phyloP scores from a whole-genome alignment of 2,329 filamentous ascomycete species.

The Lachnum nothofagi region DNA sequence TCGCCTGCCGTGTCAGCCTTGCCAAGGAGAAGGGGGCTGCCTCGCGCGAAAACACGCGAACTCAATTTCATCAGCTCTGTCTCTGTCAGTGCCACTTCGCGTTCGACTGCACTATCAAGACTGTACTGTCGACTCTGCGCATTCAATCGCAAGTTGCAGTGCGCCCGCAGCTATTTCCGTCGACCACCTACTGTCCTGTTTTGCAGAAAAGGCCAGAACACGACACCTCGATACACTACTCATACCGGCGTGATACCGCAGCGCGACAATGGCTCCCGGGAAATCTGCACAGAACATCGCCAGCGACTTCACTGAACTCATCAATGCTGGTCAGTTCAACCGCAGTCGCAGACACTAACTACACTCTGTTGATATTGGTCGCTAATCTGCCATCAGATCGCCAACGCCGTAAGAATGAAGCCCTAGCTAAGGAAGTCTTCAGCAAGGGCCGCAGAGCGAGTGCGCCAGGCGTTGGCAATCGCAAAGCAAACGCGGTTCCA shows the following conservation, averaged over 20 bases:
- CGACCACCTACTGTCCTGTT: background rate
- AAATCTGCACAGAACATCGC: slow-evolving; percentile 17
- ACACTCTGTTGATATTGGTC: background rate
- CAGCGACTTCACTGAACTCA: slow-evolving; percentile 31
- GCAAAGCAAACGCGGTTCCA: slow-evolving; percentile 42
- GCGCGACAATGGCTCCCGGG: slow-evolving; percentile 28
- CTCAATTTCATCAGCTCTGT: background rate
- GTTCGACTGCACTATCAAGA: background rate
- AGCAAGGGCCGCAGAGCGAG: slow-evolving; percentile 54
- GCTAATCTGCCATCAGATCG: slow-evolving; percentile 37
- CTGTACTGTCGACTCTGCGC: background rate
- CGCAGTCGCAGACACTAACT: background rate
- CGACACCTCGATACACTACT: slow-evolving; percentile 11
- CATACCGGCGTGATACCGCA: slow-evolving; percentile 12
- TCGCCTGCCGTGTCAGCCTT: background rate
- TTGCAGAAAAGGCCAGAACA: background rate
- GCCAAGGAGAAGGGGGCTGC: background rate
- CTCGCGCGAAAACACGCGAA: background rate
- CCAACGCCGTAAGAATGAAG: slow-evolving; percentile 66
- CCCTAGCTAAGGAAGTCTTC: slow-evolving; percentile 68
- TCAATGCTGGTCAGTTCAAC: slow-evolving; percentile 27
- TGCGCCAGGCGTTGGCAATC: slow-evolving; percentile 44
- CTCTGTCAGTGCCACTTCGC: slow-evolving; percentile 1
- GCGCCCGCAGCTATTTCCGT: background rate
- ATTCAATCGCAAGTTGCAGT: background rate